phyloP scores from a whole-genome alignment of 2,329 filamentous ascomycete species.

The Ascochyta clinopodiicola region DNA sequence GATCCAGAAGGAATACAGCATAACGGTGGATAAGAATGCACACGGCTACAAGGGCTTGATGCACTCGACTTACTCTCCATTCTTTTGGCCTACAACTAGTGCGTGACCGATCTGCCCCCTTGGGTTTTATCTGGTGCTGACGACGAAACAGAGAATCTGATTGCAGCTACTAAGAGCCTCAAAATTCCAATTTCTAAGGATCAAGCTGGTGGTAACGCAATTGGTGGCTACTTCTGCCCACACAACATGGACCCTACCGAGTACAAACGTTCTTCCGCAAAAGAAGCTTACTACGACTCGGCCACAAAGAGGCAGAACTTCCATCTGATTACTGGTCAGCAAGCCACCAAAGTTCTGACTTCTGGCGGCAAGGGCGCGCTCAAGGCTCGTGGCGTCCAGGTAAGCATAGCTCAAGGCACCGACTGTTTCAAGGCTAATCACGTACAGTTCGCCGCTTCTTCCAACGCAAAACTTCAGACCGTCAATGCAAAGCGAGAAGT shows the following conservation, averaged over 20 bases:
- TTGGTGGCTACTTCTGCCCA: slow-evolving; percentile 30
- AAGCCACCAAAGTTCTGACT: slow-evolving; percentile 25
- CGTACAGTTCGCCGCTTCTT: slow-evolving; percentile 22
- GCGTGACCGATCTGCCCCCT: neutral
- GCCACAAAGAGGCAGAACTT: slow-evolving; percentile 26
- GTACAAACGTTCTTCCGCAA: slow-evolving; percentile 26
- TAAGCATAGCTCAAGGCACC: neutral
- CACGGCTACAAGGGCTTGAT: slow-evolving; percentile 28
- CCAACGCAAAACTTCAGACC: slow-evolving; percentile 12
- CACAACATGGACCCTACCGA: slow-evolving; percentile 25
- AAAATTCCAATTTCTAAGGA: slow-evolving; percentile 25
- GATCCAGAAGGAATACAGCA: slow-evolving; percentile 29
- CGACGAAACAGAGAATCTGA: slow-evolving; percentile 22
- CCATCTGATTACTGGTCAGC: slow-evolving; percentile 26
- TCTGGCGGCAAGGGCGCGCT: slow-evolving; percentile 4
- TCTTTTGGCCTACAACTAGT: slow-evolving; percentile 33
- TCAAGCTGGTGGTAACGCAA: slow-evolving; percentile 28
- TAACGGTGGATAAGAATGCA: slow-evolving; percentile 20
- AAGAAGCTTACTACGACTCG: slow-evolving; percentile 30
- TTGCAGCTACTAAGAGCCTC: slow-evolving; percentile 24
- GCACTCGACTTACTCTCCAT: slow-evolving; percentile 27
- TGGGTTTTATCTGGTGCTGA: neutral
- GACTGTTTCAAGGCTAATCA: neutral
- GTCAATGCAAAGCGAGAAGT: slow-evolving; percentile 32
- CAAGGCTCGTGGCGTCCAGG: slow-evolving; percentile 28